Conservation (phyloP, 2,329 filamentous ascomycete species). For the Orbilia oligospora region DNA sequence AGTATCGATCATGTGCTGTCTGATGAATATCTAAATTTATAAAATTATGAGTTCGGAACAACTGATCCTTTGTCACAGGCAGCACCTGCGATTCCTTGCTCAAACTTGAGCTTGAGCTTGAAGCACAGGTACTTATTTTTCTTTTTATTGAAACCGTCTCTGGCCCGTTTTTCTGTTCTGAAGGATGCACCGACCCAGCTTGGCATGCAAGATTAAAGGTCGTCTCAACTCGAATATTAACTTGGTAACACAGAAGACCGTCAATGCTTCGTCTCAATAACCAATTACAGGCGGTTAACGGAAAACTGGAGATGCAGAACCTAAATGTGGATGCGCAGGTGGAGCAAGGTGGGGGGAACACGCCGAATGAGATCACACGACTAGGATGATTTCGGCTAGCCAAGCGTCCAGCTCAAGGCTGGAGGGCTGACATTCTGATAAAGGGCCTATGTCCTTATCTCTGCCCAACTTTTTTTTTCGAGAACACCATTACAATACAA, state of each 20-base stretch:
- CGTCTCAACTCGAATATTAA: conserved; percentile 4
- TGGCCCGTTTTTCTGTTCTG: conserved; percentile 18
- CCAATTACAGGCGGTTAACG: conserved; percentile 33
- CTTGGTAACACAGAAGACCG: conserved; percentile 11
- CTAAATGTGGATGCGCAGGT: conserved; percentile 15
- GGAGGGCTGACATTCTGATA: conserved; percentile 22
- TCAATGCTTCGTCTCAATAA: conserved; percentile 19
- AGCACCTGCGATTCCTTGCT: neutral
- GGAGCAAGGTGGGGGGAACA: conserved; percentile 27
- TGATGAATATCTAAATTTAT: no score
- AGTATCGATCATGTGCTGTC: no score
- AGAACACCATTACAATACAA: conserved; percentile 6
- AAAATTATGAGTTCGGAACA: no score
- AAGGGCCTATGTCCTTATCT: conserved; percentile 47
- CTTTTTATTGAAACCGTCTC: neutral
- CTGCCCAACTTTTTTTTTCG: conserved; percentile 4
- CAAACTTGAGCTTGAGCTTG: no score
- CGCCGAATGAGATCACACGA: conserved; percentile 40
- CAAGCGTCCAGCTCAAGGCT: conserved; percentile 13
- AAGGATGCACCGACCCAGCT: conserved; percentile 40
- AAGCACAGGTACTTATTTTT: neutral
- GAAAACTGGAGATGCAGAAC: conserved; percentile 30
- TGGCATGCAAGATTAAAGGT: conserved; percentile 41
- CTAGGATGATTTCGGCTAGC: conserved; percentile 41
- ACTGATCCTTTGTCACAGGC: neutral